Percentiles rank a stretch among this genome's conserved stretches.
Evolutionary conservation across 176 grass and related monocot species (phyloP).

Genomic region (Metroxylon sagu): DNA sequence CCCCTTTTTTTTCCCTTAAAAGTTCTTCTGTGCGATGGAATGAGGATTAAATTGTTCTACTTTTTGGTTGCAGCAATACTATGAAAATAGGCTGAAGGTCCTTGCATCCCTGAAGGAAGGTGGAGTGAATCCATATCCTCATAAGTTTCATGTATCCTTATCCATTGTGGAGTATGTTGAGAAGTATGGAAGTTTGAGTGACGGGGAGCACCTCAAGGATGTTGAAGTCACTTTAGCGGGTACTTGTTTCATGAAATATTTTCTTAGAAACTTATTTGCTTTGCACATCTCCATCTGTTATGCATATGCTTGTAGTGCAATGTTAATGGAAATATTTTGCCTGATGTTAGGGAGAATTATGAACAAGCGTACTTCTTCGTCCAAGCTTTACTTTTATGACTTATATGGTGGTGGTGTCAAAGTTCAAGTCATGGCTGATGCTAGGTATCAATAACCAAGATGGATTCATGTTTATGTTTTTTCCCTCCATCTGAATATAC

Average conservation of each 20-base stretch:
- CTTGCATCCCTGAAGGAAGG: conserved; percentile 37
- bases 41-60: no score
- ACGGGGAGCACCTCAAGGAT: conserved; percentile 43
- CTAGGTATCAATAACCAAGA: conserved; percentile 39
- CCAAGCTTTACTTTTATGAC: conserved; percentile 91
- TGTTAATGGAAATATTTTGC: background rate
- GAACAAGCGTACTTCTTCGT: conserved; percentile 88
- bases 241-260: conserved; percentile 8
- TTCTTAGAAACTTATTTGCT: no score
- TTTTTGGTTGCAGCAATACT: conserved; percentile 64
- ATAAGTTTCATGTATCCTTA: conserved; percentile 57
- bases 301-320: no score
- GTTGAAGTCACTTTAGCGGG: conserved; percentile 57
- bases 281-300: no score
- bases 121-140: conserved; percentile 64
- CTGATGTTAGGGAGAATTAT: conserved; percentile 76
- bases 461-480: background rate
- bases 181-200: conserved; percentile 46
- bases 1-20: background rate
- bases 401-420: conserved; percentile 65
- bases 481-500: background rate
- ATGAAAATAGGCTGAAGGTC: conserved; percentile 67
- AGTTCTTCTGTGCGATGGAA: no score
- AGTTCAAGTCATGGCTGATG: conserved; percentile 96
- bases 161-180: conserved; percentile 50